Base-by-base conservation (phyloP, 305 asterid genomes). In the Solanum hybrid region DNA sequence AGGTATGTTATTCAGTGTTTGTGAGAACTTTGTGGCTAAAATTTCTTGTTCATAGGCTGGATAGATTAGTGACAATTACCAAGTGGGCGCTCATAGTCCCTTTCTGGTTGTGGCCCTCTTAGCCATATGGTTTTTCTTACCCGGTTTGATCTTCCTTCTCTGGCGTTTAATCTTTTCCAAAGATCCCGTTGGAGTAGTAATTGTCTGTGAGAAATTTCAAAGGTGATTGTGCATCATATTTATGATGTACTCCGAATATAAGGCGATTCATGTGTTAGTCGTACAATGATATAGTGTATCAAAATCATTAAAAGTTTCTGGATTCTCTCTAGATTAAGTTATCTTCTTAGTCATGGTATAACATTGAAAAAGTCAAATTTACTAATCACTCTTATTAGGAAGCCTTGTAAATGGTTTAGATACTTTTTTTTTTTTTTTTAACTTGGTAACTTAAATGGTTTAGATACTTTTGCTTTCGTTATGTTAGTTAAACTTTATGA, bases 1-100 rank as follows among this genome's bases (percentile, higher is more conserved):
- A 91, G 98, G 99, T 96, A 94, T 93, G 89, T 89, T 84, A 81
- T 71, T 80, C 90, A 40, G 45, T 85, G 51, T 85, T 85, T 51
- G 32, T 31, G 35, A 22, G 88, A 85, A 81, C 29, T 56, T 32
- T 31, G 51, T 60, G 77, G 45, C 13, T 85, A 6, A 19, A 56
- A 10, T 51, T 22, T 51, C 24, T 84, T 19, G 40, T 84, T 84
- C 29, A 31, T 85, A 32, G 26, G 45, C 88, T 22, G 22, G 87
- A 51, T 84, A 84, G 42, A 51, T 17, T 22, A 32, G 22, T 36
- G 73, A 35, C 42, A 56, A 31, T 31, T 84, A 66, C 73, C 87
- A 84, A 51, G 75, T 84, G 42, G 73, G 22, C 12, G 6, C 75
- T 84, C 42, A 19, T 51, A 40, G 2, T 13, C 36, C 40, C 87